Evolutionary conservation across 2,329 filamentous ascomycete species (phyloP).

Genomic region (Orbilia quercus): DNA sequence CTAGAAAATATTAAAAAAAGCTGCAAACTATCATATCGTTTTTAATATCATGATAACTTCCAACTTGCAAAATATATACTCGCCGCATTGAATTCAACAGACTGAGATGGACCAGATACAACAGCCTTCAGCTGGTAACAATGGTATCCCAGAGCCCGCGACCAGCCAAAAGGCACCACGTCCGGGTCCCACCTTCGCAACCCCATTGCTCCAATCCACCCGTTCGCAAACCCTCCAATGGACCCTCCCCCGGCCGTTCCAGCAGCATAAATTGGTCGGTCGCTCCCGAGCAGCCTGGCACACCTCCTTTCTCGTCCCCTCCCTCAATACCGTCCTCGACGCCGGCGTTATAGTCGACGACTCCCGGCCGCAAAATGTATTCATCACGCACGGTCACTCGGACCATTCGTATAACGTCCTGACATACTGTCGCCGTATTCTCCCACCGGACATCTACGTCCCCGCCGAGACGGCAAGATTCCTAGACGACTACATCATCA

Average conservation of each 20-base stretch:
- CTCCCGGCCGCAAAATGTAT: slow-evolving; percentile 66
- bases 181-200: slow-evolving; percentile 39
- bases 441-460: slow-evolving; percentile 66
- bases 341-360: slow-evolving; percentile 67
- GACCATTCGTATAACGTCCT: slow-evolving; percentile 66
- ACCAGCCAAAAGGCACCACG: slow-evolving; percentile 17
- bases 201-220: slow-evolving; percentile 37
- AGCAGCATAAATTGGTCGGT: slow-evolving; percentile 63
- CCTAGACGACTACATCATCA: slow-evolving; percentile 64
- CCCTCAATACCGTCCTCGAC: slow-evolving; percentile 67
- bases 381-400: slow-evolving; percentile 67
- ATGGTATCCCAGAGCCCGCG: slow-evolving; percentile 7
- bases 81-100: too few species aligned
- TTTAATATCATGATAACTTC: too few species aligned
- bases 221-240: slow-evolving; percentile 50
- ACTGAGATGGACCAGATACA: neutral
- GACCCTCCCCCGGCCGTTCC: slow-evolving; percentile 46
- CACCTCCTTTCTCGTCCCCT: slow-evolving; percentile 67
- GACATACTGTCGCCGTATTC: slow-evolving; percentile 65
- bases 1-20: neutral
- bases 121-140: neutral
- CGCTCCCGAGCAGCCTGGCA: slow-evolving; percentile 68
- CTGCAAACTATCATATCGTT: neutral
- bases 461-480: slow-evolving; percentile 57
- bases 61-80: too few species aligned